These are phyloP conservation scores for Glebionis coronaria DNA, from an alignment of 129 eudicot genomes.

Conservation along the genomic window DNA sequence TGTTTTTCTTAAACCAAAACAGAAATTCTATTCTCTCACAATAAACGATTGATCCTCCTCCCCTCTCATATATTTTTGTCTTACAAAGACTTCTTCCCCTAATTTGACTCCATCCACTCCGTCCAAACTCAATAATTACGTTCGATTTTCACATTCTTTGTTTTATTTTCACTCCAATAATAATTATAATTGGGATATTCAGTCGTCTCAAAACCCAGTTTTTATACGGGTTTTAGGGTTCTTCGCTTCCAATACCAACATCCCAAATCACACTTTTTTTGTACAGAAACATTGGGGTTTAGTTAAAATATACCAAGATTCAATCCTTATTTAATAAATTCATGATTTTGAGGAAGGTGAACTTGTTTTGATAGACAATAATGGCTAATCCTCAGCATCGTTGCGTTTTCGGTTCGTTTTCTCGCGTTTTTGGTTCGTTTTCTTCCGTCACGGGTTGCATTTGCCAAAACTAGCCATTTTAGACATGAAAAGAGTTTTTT, in stretches of 20 bases:
- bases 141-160: slow-evolving; percentile 1
- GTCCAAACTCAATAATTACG: not conserved
- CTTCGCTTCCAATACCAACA: not conserved
- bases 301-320: not conserved
- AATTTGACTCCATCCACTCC: slow-evolving; percentile 8
- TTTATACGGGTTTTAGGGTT: not conserved
- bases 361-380: slow-evolving; percentile 29
- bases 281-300: not conserved
- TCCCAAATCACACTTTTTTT: not conserved
- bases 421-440: not conserved
- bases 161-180: not conserved
- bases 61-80: not conserved
- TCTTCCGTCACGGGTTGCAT: too few relatives aligned
- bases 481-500: not conserved
- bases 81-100: slow-evolving; percentile 1
- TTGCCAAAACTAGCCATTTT: too few relatives aligned
- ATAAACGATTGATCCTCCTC: not conserved
- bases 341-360: slow-evolving; percentile 8
- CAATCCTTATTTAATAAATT: not conserved
- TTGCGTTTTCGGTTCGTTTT: slow-evolving; percentile 78
- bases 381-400: slow-evolving; percentile 87
- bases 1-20: too few relatives aligned
- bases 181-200: not conserved
- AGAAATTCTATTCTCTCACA: too few relatives aligned
- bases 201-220: not conserved